These are phyloP conservation scores for Cinnamomum chago DNA, from an alignment of 164 flowering plant genomes.

Conservation along the genomic window DNA sequence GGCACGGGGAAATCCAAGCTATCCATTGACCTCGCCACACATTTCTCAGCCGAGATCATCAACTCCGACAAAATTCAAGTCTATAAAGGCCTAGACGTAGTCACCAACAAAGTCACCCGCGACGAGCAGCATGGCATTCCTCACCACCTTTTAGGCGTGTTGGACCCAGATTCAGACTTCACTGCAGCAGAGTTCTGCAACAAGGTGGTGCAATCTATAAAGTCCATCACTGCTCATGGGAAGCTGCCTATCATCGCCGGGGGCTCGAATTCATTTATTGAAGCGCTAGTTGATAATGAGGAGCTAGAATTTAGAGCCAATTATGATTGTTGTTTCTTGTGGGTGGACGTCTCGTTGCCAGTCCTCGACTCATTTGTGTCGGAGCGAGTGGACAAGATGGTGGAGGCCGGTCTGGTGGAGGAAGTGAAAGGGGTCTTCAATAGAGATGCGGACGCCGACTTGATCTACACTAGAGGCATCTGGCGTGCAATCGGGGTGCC, in stretches of 20 bases:
- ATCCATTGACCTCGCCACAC: conserved; percentile 70
- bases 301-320: conserved; percentile 28
- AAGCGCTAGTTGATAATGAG: conserved; percentile 46
- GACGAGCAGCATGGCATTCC: conserved; percentile 60
- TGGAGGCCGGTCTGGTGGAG: conserved; percentile 50
- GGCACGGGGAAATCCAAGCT: conserved; percentile 83
- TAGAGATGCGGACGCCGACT: conserved; percentile 26
- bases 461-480: conserved; percentile 52
- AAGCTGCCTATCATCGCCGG: conserved; percentile 77
- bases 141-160: conserved; percentile 64
- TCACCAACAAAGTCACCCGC: conserved; percentile 78
- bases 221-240: conserved; percentile 36
- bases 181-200: conserved; percentile 41
- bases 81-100: conserved; percentile 58
- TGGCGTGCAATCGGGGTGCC: conserved; percentile 73
- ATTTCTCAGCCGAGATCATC: conserved; percentile 57
- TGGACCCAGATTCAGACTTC: conserved; percentile 49
- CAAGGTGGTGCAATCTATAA: conserved; percentile 32
- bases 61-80: conserved; percentile 92
- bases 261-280: conserved; percentile 77
- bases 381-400: conserved; percentile 63
- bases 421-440: conserved; percentile 48
- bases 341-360: conserved; percentile 65
- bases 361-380: conserved; percentile 47
- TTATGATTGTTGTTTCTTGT: conserved; percentile 68